These are phyloP conservation scores for Coemansia sp. DNA, from an alignment of 192 early-diverging fungal species.

Conservation along the genomic window DNA sequence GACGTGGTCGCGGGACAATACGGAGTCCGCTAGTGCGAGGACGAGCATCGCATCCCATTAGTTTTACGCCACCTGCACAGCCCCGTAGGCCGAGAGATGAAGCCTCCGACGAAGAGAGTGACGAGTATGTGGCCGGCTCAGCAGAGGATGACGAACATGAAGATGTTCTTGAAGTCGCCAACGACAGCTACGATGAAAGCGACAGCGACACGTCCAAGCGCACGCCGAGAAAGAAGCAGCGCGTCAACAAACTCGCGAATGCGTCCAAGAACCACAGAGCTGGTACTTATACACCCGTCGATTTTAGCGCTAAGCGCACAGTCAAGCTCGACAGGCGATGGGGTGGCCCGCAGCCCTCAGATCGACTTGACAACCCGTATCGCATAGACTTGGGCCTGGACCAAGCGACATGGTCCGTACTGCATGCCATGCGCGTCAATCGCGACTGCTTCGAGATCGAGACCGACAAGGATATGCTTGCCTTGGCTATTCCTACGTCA, in stretches of 20 bases:
- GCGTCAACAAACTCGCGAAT: not conserved
- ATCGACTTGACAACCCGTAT: slow-evolving; percentile 13
- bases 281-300: not conserved
- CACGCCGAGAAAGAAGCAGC: slow-evolving; percentile 1
- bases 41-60: not conserved
- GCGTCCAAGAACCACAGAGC: not conserved
- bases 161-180: not conserved
- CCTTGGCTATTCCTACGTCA: not conserved
- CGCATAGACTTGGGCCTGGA: slow-evolving; percentile 38
- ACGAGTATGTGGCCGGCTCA: not conserved
- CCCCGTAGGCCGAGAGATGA: not conserved
- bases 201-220: not conserved
- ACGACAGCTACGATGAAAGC: not conserved
- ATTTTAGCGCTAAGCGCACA: not conserved
- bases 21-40: not conserved
- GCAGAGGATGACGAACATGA: not conserved
- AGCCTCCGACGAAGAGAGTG: slow-evolving; percentile 1
- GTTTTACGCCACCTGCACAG: not conserved
- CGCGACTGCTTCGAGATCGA: slow-evolving; percentile 4
- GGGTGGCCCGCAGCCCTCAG: slow-evolving; percentile 12
- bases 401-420: slow-evolving; percentile 17
- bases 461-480: not conserved
- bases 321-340: not conserved
- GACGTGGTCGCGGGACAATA: not conserved
- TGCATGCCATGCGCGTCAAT: slow-evolving; percentile 16